phyloP scores from a whole-genome alignment of 1,284 basidiomycete species.

The Earliella scabrosa region DNA sequence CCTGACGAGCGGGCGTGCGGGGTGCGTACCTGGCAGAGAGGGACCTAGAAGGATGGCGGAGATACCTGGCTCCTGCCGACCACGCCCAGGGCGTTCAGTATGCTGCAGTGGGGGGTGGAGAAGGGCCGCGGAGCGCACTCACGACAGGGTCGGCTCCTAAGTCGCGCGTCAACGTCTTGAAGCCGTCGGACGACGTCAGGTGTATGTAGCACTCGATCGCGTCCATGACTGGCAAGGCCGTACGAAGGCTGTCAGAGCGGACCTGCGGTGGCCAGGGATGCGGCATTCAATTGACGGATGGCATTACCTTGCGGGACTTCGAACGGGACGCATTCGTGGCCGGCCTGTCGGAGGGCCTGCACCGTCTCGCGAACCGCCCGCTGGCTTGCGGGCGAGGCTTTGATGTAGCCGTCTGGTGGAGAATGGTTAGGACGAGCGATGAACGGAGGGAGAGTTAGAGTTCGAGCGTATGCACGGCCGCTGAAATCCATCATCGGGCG shows the following conservation, averaged over 20 bases:
- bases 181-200: conserved; percentile 78
- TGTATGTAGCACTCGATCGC: conserved; percentile 69
- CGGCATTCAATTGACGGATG: too few species aligned
- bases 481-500: too few species aligned
- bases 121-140: not conserved
- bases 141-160: conserved; percentile 75
- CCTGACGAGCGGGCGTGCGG: not conserved
- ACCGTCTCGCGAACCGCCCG: conserved; percentile 83
- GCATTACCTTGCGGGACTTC: conserved; percentile 54
- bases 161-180: conserved; percentile 68
- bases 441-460: not conserved
- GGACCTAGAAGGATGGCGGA: conserved; percentile 16
- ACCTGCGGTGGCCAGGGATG: too few species aligned
- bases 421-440: not conserved
- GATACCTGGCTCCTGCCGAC: conserved; percentile 17
- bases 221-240: conserved; percentile 43
- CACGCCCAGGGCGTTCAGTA: not conserved
- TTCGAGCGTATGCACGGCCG: too few species aligned
- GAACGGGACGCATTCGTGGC: conserved; percentile 82
- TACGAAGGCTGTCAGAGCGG: too few species aligned
- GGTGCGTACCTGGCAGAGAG: conserved; percentile 18
- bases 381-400: conserved; percentile 79
- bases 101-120: not conserved
- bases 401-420: conserved; percentile 63
- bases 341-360: conserved; percentile 63